Percentiles rank a stretch among this genome's conserved stretches.
phyloP scores from a whole-genome alignment of 805 yeast species.

The Kazachstania africana region DNA sequence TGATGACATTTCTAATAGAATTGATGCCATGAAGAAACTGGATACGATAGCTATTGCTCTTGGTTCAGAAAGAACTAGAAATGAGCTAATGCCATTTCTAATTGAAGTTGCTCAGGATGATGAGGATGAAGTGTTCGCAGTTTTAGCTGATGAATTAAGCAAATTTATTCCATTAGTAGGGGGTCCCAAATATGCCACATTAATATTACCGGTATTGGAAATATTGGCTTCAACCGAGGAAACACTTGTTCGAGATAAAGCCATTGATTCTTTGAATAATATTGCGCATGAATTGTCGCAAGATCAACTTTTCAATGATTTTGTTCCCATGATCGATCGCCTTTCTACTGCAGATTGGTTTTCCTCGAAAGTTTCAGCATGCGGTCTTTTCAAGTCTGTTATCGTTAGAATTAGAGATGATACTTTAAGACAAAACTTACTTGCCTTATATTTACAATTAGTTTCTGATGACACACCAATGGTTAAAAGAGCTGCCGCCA shows the following conservation, averaged over 20 bases:
- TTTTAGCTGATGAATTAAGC: conserved; percentile 83
- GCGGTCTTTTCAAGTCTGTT: conserved; percentile 74
- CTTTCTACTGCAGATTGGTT: conserved; percentile 91
- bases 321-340: conserved; percentile 65
- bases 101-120: conserved; percentile 85
- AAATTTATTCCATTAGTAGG: conserved; percentile 83
- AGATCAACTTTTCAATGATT: conserved; percentile 52
- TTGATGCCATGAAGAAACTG: conserved; percentile 86
- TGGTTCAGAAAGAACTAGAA: conserved; percentile 86
- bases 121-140: conserved; percentile 95
- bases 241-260: conserved; percentile 90
- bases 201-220: conserved; percentile 58
- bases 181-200: conserved; percentile 54
- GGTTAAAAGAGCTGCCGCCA: conserved; percentile 94
- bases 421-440: conserved; percentile 44
- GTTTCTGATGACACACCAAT: conserved; percentile 90
- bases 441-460: conserved; percentile 56
- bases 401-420: conserved; percentile 44
- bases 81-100: conserved; percentile 81
- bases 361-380: conserved; percentile 78
- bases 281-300: conserved; percentile 52
- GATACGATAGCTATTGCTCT: conserved; percentile 91
- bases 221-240: conserved; percentile 87
- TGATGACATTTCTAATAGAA: conserved; percentile 88
- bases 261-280: conserved; percentile 71